Evolutionary conservation across 2,329 filamentous ascomycete genomes (phyloP), one percentile per base, ranked within the genome.

Genomic region (Capronia coronata): DNA sequence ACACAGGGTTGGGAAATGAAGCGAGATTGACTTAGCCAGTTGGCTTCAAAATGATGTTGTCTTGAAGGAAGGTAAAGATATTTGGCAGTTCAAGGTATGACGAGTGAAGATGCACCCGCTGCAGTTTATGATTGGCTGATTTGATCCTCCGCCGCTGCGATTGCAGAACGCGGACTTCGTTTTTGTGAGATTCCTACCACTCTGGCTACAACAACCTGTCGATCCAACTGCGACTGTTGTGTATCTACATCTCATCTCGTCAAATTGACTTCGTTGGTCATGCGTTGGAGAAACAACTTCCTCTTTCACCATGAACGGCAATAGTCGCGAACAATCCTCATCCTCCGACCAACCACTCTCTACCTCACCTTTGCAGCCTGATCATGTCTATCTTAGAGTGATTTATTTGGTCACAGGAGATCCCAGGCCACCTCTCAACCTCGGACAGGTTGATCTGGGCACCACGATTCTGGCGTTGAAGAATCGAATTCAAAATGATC

Each of bases 391-490:
- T 25, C 45, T 61, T 7, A 48, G 57, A 19, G 41, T 59, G 1
- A 53, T 49, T 11, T 58, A 57, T 13, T 41, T 61, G n/a, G 50
- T 55, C 9, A 57, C 55, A 7, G 58, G 58, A 23, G 55, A 59
- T 37, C 51, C 55, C 10, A 47, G 55, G 35, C 57, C 56, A 32
- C 52, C 55, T 16, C 53, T 56, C 40, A 48, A 49, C 13, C 48
- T 74, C 27, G 53, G 64, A 1, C 58, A 64, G 37, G 48, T 75
- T 25, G 56, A 65, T 23, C 57, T 68, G 4, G 62, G 58, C 41
- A 68, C 67, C 1, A 80, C 74, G 2, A 63, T 83, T 41, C 69
- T 65, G 16, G 67, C 73, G 43, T 65, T 83, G n/a, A 78, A 77
- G 55, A 60, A 68, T 37, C 71, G 67, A 46, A 76, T 83, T 48